Evolutionary conservation across 2,329 filamentous ascomycete genomes (phyloP).

Genomic region (Colletotrichum cuscutae): DNA sequence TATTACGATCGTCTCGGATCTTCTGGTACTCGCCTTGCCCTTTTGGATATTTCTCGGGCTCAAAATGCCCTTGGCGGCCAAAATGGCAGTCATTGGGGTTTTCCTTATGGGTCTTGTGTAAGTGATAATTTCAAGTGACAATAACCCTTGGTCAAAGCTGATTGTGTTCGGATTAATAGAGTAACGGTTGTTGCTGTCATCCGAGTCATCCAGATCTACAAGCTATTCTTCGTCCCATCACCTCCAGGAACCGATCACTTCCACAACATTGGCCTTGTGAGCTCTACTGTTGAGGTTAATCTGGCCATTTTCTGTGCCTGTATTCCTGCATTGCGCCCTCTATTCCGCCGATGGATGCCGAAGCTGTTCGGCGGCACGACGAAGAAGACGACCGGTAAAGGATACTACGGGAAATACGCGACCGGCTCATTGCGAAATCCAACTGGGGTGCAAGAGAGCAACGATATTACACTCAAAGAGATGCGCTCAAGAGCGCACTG

Average conservation of each 20-base stretch:
- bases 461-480: neutral
- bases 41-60: constrained; percentile 52
- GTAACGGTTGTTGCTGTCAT: constrained; percentile 45
- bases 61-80: constrained; percentile 49
- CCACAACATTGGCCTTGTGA: constrained; percentile 45
- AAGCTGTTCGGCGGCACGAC: neutral
- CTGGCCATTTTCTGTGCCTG: constrained; percentile 49
- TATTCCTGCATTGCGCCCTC: constrained; percentile 46
- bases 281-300: constrained; percentile 47
- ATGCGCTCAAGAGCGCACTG: constrained; percentile 24
- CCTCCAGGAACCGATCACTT: constrained; percentile 37
- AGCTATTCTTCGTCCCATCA: constrained; percentile 33
- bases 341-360: constrained; percentile 40
- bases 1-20: constrained; percentile 3
- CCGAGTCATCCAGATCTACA: constrained; percentile 44
- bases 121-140: constrained; percentile 32
- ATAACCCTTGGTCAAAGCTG: neutral
- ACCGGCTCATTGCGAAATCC: neutral
- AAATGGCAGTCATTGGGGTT: constrained; percentile 50
- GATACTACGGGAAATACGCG: neutral
- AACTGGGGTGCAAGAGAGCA: neutral
- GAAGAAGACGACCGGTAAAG: neutral
- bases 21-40: constrained; percentile 42
- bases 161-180: constrained; percentile 32
- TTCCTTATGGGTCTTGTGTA: constrained; percentile 51